Base-by-base conservation (phyloP, 108 stramenopile genomes). In the Epithemia pelagica region DNA sequence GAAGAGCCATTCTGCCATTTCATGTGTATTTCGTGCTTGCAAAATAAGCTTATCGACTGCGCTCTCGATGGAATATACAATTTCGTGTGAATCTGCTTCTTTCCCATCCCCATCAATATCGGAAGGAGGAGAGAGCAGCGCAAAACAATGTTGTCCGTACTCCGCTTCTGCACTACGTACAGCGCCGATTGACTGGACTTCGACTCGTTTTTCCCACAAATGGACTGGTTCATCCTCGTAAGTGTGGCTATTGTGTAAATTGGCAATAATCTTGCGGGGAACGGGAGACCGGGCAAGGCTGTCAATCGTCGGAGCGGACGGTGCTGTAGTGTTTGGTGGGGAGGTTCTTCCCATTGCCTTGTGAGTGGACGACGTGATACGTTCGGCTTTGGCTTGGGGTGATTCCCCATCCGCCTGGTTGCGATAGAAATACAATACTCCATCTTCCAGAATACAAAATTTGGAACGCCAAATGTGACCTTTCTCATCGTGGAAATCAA, bases 1-100 rank as follows among this genome's bases (percentile, higher is more conserved):
- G 61, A 91, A 87, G 54, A 91, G 70, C 90, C 90, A 91, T 57
- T 82, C 76, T 51, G 79, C 86, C 84, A 88, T 85, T 27, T 84
- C 83, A 20, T 79, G 74, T 0, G 67, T 68, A 54, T 71, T 69
- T 30, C 67, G 71, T 10, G 87, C 90, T 29, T 78, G 76, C 29
- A 91, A 69, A 46, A 88, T 81, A 15, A 78, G 62, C 59, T 69
- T 64, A 27, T 64, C 46, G 28, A 61, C 71, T 18, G 65, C 83
- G 27, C 68, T 71, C 2, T 72, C 70, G 26, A 46, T 46, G 37
- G 37, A 46, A 46, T 10, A 10, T 46, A 46, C 37, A 46, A 46
- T 46, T 46, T 46, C 37, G 37, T 46, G 10, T 10, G 37, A 10
- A 46, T 74, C 74, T 28, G 75, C 77, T 24, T 84, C 85, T 24